Conservation (phyloP, 169 alveolate genomes). For the Cryptosporidium tyzzeri region DNA sequence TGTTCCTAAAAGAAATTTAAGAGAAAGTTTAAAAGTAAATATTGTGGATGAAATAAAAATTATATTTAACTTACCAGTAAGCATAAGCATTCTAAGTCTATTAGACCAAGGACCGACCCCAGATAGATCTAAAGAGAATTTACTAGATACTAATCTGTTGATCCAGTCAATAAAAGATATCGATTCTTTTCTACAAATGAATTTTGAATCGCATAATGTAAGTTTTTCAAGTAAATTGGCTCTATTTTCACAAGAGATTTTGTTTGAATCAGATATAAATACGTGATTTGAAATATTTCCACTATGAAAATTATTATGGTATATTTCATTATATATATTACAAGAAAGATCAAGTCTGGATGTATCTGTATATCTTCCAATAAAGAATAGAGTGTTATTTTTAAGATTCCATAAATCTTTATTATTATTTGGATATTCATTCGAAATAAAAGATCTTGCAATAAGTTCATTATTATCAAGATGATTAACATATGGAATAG, state of each 20-base stretch:
- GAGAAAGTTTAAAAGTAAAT: neutral
- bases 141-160: neutral
- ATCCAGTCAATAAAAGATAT: conserved; percentile 31
- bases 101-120: conserved; percentile 75
- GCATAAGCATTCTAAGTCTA: conserved; percentile 46
- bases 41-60: neutral
- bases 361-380: conserved; percentile 63
- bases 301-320: neutral
- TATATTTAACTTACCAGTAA: conserved; percentile 32
- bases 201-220: conserved; percentile 11
- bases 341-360: conserved; percentile 50
- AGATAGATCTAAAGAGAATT: conserved; percentile 53
- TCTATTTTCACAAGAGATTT: conserved; percentile 55
- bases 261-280: conserved; percentile 55
- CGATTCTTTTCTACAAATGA: conserved; percentile 35
- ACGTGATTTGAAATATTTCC: neutral
- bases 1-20: conserved; percentile 3
- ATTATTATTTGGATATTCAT: neutral
- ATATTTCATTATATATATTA: neutral
- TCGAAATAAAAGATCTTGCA: conserved; percentile 20
- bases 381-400: conserved; percentile 30
- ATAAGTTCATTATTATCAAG: conserved; percentile 25
- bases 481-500: conserved; percentile 64
- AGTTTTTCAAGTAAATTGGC: conserved; percentile 29
- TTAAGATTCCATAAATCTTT: conserved; percentile 4